These are phyloP conservation scores for Cymbopogon citratus DNA, from an alignment of 176 grass and related monocot genomes.

Conservation along the genomic window DNA sequence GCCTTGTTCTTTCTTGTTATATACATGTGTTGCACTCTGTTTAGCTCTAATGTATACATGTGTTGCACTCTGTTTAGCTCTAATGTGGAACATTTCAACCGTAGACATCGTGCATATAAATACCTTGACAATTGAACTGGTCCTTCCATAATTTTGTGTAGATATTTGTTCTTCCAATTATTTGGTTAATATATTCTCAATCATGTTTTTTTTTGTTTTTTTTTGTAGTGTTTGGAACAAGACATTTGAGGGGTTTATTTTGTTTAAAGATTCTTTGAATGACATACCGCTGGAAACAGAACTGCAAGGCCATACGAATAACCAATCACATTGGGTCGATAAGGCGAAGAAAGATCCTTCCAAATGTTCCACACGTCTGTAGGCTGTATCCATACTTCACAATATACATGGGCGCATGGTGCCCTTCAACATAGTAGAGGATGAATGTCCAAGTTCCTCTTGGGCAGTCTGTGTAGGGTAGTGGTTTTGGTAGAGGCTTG, in stretches of 20 bases:
- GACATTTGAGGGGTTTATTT: constrained; percentile 21
- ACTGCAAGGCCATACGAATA: constrained; percentile 16
- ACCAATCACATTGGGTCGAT: background rate
- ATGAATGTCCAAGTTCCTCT: constrained; percentile 28
- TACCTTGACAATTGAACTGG: background rate
- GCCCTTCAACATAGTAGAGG: constrained; percentile 29
- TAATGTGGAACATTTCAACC: constrained; percentile 1
- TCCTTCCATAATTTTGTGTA: background rate
- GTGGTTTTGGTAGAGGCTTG: constrained; percentile 21
- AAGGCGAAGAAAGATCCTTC: constrained; percentile 9
- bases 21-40: background rate
- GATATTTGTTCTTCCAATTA: background rate
- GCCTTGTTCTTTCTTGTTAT: constrained; percentile 13
- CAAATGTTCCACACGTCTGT: constrained; percentile 8
- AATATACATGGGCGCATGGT: constrained; percentile 23
- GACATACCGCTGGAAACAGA: constrained; percentile 3
- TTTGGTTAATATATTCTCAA: background rate
- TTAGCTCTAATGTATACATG: background rate
- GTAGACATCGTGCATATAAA: background rate
- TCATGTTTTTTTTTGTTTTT: background rate
- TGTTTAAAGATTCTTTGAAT: constrained; percentile 25
- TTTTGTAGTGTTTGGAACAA: constrained; percentile 18
- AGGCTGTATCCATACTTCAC: constrained; percentile 31
- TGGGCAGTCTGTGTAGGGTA: constrained; percentile 23
- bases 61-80: background rate